Evolutionary conservation across 352 stramenopile genomes (phyloP).

Genomic region (Globisporangium ultimum): DNA sequence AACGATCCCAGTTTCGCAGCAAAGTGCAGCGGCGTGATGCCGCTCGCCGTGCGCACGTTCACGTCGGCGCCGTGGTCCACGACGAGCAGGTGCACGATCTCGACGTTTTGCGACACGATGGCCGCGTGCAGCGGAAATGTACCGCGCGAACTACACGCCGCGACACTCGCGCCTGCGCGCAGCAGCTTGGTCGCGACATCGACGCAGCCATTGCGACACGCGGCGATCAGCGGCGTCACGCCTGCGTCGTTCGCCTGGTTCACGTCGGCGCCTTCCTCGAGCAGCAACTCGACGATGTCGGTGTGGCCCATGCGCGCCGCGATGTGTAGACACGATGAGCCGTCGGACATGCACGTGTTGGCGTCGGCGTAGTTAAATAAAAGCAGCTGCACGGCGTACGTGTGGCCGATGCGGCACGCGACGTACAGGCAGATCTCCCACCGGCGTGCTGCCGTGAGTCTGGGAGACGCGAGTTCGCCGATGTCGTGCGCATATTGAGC

Average conservation of each 20-base stretch:
- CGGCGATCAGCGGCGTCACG: constrained; percentile 70
- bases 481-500: constrained; percentile 64
- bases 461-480: constrained; percentile 39
- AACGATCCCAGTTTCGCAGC: constrained; percentile 61
- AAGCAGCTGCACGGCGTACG: constrained; percentile 68
- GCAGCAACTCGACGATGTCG: constrained; percentile 56
- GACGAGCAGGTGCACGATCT: constrained; percentile 69
- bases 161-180: constrained; percentile 39
- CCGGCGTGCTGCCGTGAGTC: constrained; percentile 43
- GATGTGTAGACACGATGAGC: constrained; percentile 71
- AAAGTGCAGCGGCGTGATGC: constrained; percentile 79
- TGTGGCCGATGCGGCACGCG: constrained; percentile 69
- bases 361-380: constrained; percentile 72
- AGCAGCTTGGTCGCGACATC: constrained; percentile 56
- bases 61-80: constrained; percentile 51
- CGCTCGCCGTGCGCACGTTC: constrained; percentile 60
- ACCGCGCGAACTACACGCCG: constrained; percentile 40
- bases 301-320: constrained; percentile 63
- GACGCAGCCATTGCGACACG: constrained; percentile 59
- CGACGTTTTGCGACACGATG: constrained; percentile 59
- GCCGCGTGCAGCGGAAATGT: constrained; percentile 65
- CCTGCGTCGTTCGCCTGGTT: constrained; percentile 56
- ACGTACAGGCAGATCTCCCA: constrained; percentile 78
- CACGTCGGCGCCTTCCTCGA: constrained; percentile 64
- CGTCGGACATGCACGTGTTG: constrained; percentile 54